Evolutionary conservation across 495 filamentous ascomycete genomes (phyloP), one percentile per base, ranked within the genome.

Genomic region (Oidiodendron maius): DNA sequence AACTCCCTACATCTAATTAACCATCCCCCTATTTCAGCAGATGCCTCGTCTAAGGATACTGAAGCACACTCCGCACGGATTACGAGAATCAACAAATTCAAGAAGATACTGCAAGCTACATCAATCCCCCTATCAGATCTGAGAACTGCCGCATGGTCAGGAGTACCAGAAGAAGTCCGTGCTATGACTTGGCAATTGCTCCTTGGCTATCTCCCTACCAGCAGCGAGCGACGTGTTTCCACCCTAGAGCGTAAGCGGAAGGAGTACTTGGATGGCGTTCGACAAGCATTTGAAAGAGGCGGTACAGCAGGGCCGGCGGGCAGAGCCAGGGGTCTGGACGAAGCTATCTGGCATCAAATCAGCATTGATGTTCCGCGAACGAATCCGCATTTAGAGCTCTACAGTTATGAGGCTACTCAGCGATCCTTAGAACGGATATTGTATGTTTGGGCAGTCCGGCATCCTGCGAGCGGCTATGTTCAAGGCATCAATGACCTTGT

Each of bases 401-500:
- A 98, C 63, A 76, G 87, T 47, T 98, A 95, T 63, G 94, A 97
- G 65, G 90, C 91, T 15, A 97, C 93, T 0, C 93, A 98, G 56
- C 79, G 89, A 32, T 95, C 88, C 6, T 66, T 98, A 20, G 93
- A 97, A 63, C 78, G 91, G 24, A 97, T 98, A 46, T 73, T 98
- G 12, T 98, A 97, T 63, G 81, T 98, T 9, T 98, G 93, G 93
- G 93, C 93, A 2, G 94, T 97, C 44, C 80, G 93, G 36, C 93
- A 98, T 71, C 93, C 93, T 8, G 93, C 93, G 4, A 95, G 88
- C 61, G 93, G 93, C 30, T 98, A 98, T 64, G 93, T 98, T 0
- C 93, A 98, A 65, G 93, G 93, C 40, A 98, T 98, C 64, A 98
- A 97, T 63, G 93, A 98, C 64, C 80, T 98, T 21, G 91, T 96